Base-by-base conservation (phyloP, 2,329 filamentous ascomycete species). In the Gliomastix tumulicola region DNA sequence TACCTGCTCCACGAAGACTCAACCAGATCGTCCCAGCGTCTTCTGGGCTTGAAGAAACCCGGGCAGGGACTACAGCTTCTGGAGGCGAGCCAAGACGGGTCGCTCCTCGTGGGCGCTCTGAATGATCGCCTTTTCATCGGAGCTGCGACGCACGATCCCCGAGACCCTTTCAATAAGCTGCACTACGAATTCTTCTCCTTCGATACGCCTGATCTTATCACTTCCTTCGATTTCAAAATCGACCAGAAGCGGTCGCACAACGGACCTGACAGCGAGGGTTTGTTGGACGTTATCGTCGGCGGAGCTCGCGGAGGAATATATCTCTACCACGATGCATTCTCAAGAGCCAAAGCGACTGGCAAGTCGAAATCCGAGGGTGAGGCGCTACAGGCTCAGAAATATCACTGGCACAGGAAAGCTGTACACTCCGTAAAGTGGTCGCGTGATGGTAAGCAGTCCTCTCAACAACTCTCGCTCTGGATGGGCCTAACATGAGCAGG, bases 341-440 rank as follows among this genome's bases (percentile, higher is more conserved):
- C 64, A 39, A 75, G 75, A 43, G 65, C 85, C 25, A 69, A 69
- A 35, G 57, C 55, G 32, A 56, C 65, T 21, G 56, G 59, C 3
- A 60, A 57, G 32, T 49, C 56, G 2, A 59, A 60, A 23, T 49
- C 48, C 35, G 57, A 63, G 51, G 63, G 66, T 47, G 59, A 75
- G 28, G 68, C 74, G 16, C 55, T 77, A 18, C 68, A 71, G 41
- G 71, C 70, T 22, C 79, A 82, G 39, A 84, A 82, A 44, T 69
- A 89, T 36, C 92, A 97, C 57, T 98, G 92, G 92, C 92, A 98
- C 59, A 76, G 88, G 49, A 80, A 82, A 48, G 77, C 82, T 34
- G 88, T 96, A 8, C 82, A 84, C 49, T 75, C 86, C 9, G 71
- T 95, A 40, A 94, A 92, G 59, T 97, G 89, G 85, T 96, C 92